Conservation (phyloP, 2,329 filamentous ascomycete species). For the Blastomyces percursus region DNA sequence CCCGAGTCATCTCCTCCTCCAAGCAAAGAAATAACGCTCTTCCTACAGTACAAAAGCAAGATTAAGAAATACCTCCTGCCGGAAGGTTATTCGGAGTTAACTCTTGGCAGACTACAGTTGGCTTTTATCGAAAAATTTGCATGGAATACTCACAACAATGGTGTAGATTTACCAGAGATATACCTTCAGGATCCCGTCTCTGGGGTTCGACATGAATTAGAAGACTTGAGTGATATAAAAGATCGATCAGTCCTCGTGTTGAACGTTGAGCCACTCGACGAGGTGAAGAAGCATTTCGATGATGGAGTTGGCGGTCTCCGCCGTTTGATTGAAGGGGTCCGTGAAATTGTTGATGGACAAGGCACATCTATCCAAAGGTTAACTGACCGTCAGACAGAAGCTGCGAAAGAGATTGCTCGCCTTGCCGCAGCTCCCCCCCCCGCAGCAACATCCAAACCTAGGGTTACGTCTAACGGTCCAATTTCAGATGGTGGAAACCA, state of each 20-base stretch:
- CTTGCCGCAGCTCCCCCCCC: conserved; percentile 42
- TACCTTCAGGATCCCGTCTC: conserved; percentile 96
- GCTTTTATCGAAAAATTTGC: conserved; percentile 99
- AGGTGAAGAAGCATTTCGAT: conserved; percentile 93
- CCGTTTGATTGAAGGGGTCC: conserved; percentile 74
- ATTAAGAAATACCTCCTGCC: conserved; percentile 91
- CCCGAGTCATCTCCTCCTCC: conserved; percentile 58
- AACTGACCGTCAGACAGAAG: conserved; percentile 80
- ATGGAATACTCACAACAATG: conserved; percentile 95
- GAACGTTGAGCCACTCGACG: conserved; percentile 85
- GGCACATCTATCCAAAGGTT: conserved; percentile 71
- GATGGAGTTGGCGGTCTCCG: conserved; percentile 75
- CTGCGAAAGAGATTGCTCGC: conserved; percentile 72
- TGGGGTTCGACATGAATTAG: conserved; percentile 90
- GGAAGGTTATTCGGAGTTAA: conserved; percentile 73
- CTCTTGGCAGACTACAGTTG: conserved; percentile 76
- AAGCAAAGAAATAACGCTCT: conserved; percentile 82
- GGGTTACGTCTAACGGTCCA: conserved; percentile 12
- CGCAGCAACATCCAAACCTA: conserved; percentile 23
- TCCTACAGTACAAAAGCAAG: conserved; percentile 91
- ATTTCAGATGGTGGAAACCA: conserved; percentile 42
- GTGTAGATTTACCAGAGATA: conserved; percentile 85
- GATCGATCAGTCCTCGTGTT: conserved; percentile 90
- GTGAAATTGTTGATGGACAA: conserved; percentile 73
- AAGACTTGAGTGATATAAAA: conserved; percentile 86